Evolutionary conservation across 2,329 filamentous ascomycete genomes (phyloP).

Genomic region (Gnomoniopsis smithogilvyi): DNA sequence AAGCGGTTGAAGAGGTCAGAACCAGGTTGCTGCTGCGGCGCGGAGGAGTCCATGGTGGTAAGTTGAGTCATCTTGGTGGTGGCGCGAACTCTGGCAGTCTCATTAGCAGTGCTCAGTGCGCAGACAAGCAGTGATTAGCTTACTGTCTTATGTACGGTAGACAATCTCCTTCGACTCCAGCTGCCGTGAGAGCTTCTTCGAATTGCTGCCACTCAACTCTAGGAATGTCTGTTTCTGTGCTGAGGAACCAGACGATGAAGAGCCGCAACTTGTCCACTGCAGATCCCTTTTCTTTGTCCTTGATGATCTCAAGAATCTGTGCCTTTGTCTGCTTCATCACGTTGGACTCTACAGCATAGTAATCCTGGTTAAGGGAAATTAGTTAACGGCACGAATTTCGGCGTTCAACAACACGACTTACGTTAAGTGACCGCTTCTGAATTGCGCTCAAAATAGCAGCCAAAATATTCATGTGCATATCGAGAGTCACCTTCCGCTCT

Average conservation of each 20-base stretch:
- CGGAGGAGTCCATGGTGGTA: slow-evolving; percentile 78
- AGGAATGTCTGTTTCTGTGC: slow-evolving; percentile 83
- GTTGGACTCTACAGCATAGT: slow-evolving; percentile 91
- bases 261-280: slow-evolving; percentile 86
- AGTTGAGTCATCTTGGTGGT: slow-evolving; percentile 99
- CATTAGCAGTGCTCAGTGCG: slow-evolving; percentile 23
- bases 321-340: slow-evolving; percentile 87
- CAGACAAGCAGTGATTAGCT: slow-evolving; percentile 23
- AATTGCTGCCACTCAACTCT: slow-evolving; percentile 82
- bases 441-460: slow-evolving; percentile 58
- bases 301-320: slow-evolving; percentile 84
- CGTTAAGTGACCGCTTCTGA: slow-evolving; percentile 90
- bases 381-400: background rate
- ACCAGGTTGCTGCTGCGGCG: slow-evolving; percentile 56
- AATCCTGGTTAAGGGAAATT: slow-evolving; percentile 51
- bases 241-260: slow-evolving; percentile 97
- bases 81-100: slow-evolving; percentile 68
- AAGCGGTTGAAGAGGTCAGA: slow-evolving; percentile 91
- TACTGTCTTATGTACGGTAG: slow-evolving; percentile 85
- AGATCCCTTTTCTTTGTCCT: slow-evolving; percentile 76
- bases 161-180: slow-evolving; percentile 72
- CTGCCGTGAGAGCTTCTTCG: slow-evolving; percentile 74
- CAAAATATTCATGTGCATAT: slow-evolving; percentile 97
- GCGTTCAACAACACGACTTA: background rate
- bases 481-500: slow-evolving; percentile 87